These are phyloP conservation scores for Scedosporium boydii DNA, from an alignment of 2,329 filamentous ascomycete species.

Conservation along the genomic window DNA sequence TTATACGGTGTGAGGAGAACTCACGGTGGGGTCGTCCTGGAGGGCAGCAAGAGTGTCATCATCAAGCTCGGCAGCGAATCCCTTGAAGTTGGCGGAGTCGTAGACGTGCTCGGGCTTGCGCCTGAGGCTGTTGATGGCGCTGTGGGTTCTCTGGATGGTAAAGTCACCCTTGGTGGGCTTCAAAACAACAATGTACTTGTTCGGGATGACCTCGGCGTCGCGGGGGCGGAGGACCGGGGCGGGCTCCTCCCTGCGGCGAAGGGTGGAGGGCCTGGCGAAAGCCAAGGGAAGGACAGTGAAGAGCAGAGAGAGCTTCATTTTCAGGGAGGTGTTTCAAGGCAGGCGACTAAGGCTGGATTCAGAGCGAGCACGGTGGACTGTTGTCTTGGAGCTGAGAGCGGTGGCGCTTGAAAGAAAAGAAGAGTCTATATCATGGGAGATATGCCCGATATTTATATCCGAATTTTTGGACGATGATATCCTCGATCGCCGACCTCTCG, in stretches of 20 bases:
- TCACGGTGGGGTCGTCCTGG: slow-evolving; percentile 28
- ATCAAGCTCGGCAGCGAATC: slow-evolving; percentile 33
- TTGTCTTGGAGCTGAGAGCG: neutral
- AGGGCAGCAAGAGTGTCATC: slow-evolving; percentile 29
- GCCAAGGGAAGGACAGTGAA: slow-evolving; percentile 15
- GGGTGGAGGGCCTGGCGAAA: slow-evolving; percentile 9
- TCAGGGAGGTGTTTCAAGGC: slow-evolving; percentile 3
- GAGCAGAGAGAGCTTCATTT: slow-evolving; percentile 19
- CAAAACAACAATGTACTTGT: slow-evolving; percentile 35
- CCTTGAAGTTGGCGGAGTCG: slow-evolving; percentile 19
- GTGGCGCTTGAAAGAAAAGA: neutral
- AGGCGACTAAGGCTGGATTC: neutral
- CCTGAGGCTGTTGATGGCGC: slow-evolving; percentile 14
- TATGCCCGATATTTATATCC: neutral
- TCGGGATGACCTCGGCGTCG: slow-evolving; percentile 18
- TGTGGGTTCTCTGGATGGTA: slow-evolving; percentile 19
- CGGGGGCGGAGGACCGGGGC: slow-evolving; percentile 8
- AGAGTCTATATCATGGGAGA: neutral
- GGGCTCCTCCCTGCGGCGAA: slow-evolving; percentile 10
- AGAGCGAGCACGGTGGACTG: neutral
- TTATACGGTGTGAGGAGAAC: slow-evolving; percentile 9
- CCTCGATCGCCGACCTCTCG: neutral
- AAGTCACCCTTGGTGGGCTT: slow-evolving; percentile 19
- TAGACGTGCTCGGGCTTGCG: slow-evolving; percentile 12
- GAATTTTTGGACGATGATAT: neutral